These are phyloP conservation scores for Jatropha curcas DNA, from an alignment of 345 rosid genomes.

Conservation along the genomic window DNA sequence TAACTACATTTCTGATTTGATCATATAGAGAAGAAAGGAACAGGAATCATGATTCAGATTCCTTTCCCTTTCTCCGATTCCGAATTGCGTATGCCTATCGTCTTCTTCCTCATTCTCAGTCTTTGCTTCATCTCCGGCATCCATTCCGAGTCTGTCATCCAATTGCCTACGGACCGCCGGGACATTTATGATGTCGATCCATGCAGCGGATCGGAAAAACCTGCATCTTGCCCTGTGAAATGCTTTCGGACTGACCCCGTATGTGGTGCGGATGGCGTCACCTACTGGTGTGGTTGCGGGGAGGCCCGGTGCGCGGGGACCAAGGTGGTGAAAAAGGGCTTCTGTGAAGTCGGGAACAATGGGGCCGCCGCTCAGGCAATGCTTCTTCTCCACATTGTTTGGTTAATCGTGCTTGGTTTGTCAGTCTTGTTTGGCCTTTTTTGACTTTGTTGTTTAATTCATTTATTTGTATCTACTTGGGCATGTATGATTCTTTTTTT, in stretches of 20 bases:
- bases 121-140: background rate
- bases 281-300: background rate
- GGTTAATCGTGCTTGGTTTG: constrained; percentile 7
- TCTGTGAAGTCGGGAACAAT: constrained; percentile 7
- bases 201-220: background rate
- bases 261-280: background rate
- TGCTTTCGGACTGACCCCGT: constrained; percentile 13
- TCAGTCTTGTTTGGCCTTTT: constrained; percentile 2
- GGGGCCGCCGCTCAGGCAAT: constrained; percentile 13
- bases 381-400: constrained; percentile 7
- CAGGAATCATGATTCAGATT: background rate
- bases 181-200: background rate
- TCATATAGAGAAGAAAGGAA: background rate
- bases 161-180: background rate
- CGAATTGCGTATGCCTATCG: background rate
- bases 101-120: background rate
- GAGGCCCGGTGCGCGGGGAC: constrained; percentile 2
- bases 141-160: background rate
- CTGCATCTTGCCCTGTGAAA: constrained; percentile 2
- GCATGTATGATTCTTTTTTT: background rate
- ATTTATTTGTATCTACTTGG: background rate
- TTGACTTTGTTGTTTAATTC: too few species aligned
- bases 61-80: background rate
- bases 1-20: background rate
- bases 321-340: background rate